These are phyloP conservation scores for Gaeumannomyces tritici DNA, from an alignment of 2,329 filamentous ascomycete species.

Conservation along the genomic window DNA sequence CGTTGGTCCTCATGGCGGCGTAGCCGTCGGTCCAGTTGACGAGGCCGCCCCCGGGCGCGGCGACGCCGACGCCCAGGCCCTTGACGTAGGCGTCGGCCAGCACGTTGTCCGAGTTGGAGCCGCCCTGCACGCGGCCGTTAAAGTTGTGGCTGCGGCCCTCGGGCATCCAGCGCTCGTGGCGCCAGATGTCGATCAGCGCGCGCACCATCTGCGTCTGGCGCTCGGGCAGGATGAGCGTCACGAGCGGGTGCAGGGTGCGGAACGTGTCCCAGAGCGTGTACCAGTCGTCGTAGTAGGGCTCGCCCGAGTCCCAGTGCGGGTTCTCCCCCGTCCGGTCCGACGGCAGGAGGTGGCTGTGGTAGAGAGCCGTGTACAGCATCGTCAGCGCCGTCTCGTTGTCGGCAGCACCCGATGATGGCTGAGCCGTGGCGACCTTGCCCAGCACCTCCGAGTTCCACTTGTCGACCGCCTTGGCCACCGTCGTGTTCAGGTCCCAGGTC, in stretches of 20 bases:
- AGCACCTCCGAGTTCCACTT: constrained; percentile 55
- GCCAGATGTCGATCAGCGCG: constrained; percentile 58
- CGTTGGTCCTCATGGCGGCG: constrained; percentile 55
- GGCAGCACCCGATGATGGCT: constrained; percentile 13
- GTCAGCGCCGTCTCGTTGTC: constrained; percentile 39
- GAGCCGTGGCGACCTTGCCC: constrained; percentile 41
- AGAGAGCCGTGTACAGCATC: constrained; percentile 57
- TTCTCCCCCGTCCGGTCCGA: constrained; percentile 64
- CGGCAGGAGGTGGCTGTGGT: constrained; percentile 60
- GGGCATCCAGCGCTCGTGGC: constrained; percentile 54
- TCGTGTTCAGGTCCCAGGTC: constrained; percentile 28
- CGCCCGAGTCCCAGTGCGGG: constrained; percentile 49
- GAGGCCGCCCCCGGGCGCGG: constrained; percentile 27
- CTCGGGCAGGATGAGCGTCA: constrained; percentile 55
- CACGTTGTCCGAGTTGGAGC: constrained; percentile 60
- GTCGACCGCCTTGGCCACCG: constrained; percentile 33
- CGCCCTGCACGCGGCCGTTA: constrained; percentile 58
- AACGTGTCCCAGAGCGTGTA: constrained; percentile 59
- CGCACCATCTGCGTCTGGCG: constrained; percentile 55
- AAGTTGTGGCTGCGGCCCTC: constrained; percentile 61
- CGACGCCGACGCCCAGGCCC: constrained; percentile 42
- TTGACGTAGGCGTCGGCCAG: constrained; percentile 62
- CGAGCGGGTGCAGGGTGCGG: constrained; percentile 53
- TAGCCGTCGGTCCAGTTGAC: constrained; percentile 57
- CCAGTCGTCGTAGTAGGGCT: constrained; percentile 54